phyloP scores from a whole-genome alignment of 148 eudicot genomes.

The Polygonum maritimum region DNA sequence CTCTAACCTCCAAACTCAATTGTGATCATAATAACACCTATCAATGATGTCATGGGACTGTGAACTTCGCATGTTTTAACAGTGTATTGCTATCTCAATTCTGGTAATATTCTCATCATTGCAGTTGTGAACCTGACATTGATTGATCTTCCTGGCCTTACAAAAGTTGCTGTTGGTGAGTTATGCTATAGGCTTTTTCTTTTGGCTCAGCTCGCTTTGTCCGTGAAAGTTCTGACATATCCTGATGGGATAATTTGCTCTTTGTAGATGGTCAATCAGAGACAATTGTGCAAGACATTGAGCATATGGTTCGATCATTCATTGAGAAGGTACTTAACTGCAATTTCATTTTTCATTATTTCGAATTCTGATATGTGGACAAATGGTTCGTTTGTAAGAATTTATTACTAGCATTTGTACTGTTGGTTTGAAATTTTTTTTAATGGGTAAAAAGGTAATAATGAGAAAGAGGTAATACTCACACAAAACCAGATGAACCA shows the following conservation, averaged over 20 bases:
- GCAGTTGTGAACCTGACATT: slow-evolving; percentile 95
- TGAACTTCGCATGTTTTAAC: background rate
- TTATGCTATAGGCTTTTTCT: slow-evolving; percentile 3
- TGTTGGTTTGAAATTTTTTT: background rate
- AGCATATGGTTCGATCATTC: slow-evolving; percentile 40
- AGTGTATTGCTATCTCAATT: background rate
- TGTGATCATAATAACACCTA: no score
- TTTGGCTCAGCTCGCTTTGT: background rate
- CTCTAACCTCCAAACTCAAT: no score
- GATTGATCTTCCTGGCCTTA: slow-evolving; percentile 97
- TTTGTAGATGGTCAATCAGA: slow-evolving; percentile 59
- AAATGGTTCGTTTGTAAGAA: background rate
- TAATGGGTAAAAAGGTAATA: no score
- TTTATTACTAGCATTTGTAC: background rate
- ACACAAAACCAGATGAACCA: background rate
- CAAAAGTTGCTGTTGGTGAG: slow-evolving; percentile 98
- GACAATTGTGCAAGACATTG: slow-evolving; percentile 32
- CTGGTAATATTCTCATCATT: background rate
- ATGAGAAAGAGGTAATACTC: no score
- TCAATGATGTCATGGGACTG: background rate
- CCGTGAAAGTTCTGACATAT: background rate
- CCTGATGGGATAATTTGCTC: background rate
- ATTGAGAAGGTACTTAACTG: slow-evolving; percentile 35
- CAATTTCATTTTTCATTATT: background rate
- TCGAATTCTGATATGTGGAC: background rate